Percentiles rank a stretch among this genome's conserved stretches.
Evolutionary conservation across 495 filamentous ascomycete genomes (phyloP).

Genomic region (Aspergillus homomorphus): DNA sequence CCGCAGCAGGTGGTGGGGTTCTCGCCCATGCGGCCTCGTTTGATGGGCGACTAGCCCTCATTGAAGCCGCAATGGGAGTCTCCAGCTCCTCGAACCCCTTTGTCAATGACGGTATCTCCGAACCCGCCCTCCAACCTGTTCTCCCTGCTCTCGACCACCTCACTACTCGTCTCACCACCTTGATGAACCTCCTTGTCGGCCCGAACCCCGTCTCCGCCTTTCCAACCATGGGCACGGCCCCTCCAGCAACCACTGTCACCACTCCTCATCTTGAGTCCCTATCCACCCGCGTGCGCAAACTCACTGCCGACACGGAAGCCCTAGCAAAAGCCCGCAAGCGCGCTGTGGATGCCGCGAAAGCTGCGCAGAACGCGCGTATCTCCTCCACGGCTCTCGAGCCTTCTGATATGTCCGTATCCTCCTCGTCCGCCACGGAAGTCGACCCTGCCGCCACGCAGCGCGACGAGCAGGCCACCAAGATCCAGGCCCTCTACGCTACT

Average conservation of each 20-base stretch:
- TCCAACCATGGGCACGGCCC: conserved; percentile 18
- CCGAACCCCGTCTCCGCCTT: conserved; percentile 32
- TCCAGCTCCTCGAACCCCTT: conserved; percentile 64
- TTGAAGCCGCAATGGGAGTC: conserved; percentile 82
- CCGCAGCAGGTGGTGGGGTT: conserved; percentile 42
- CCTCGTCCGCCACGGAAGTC: conserved; percentile 48
- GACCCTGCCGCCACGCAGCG: conserved; percentile 31
- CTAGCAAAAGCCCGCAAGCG: conserved; percentile 69
- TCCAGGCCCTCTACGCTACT: conserved; percentile 88
- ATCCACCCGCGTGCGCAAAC: conserved; percentile 65
- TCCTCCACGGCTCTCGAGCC: conserved; percentile 40
- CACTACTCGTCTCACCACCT: conserved; percentile 41
- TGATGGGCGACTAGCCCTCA: conserved; percentile 68
- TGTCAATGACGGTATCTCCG: conserved; percentile 52
- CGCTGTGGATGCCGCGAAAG: conserved; percentile 67
- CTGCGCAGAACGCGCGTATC: conserved; percentile 56
- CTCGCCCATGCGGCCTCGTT: conserved; percentile 84
- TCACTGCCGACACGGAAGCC: conserved; percentile 76
- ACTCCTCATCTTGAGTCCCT: conserved; percentile 65
- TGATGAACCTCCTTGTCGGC: conserved; percentile 44
- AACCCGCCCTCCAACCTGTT: conserved; percentile 71
- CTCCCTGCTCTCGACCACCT: conserved; percentile 71
- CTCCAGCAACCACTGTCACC: conserved; percentile 26
- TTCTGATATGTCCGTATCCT: conserved; percentile 46
- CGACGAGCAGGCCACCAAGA: conserved; percentile 73